Percentiles rank a stretch among this genome's conserved stretches.
These are phyloP conservation scores for Trichoderma sp. DNA, from an alignment of 2,329 filamentous ascomycete genomes.

Conservation along the genomic window DNA sequence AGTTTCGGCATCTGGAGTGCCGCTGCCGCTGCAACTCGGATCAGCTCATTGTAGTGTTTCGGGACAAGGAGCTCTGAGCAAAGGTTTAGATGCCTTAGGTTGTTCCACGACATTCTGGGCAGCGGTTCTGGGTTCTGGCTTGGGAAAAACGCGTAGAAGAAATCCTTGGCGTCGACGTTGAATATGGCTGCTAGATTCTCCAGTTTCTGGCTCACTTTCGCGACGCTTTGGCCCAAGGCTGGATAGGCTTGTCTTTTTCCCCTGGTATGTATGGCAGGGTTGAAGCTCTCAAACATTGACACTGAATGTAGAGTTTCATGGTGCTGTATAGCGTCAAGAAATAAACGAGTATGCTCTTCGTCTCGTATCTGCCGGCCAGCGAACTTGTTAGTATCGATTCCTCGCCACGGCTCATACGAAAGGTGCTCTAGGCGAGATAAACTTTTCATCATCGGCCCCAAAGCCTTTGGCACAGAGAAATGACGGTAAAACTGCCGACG, in stretches of 20 bases:
- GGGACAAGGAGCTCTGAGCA: not conserved
- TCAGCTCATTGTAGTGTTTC: not conserved
- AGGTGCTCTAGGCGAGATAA: not conserved
- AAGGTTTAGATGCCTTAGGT: not conserved
- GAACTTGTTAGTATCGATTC: not conserved
- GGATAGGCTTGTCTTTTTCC: not conserved
- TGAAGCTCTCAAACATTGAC: not conserved
- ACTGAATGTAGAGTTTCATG: not conserved
- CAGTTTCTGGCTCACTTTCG: not conserved
- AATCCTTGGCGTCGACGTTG: not conserved
- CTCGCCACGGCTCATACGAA: not conserved
- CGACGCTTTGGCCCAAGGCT: not conserved
- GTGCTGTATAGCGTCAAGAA: not conserved
- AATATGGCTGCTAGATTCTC: not conserved
- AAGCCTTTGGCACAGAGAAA: not conserved
- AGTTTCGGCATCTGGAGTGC: not conserved
- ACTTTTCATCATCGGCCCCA: not conserved
- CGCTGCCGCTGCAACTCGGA: not conserved
- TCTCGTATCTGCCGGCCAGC: not conserved
- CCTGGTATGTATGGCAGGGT: rapidly evolving
- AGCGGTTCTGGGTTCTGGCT: not conserved
- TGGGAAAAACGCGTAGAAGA: not conserved
- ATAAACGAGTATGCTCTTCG: not conserved
- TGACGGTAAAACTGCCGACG: not conserved
- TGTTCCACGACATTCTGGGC: not conserved